phyloP scores from a whole-genome alignment of 306 rosid genomes.

The Notholithocarpus densiflorus region DNA sequence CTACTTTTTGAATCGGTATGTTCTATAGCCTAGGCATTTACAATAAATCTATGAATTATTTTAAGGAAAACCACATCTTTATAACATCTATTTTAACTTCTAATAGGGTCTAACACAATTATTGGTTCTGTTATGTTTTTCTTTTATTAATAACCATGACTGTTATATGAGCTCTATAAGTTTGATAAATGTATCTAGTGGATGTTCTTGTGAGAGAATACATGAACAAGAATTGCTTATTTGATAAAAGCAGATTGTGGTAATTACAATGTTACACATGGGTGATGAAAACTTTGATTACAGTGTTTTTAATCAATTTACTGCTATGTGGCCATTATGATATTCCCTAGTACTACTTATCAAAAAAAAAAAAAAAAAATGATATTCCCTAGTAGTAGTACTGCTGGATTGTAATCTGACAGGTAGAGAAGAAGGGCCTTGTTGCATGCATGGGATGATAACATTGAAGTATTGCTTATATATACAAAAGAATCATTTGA shows the following conservation, averaged over 20 bases:
- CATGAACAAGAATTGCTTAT: neutral
- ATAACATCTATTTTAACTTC: neutral
- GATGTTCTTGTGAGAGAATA: neutral
- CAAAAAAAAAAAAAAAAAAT: too few species aligned
- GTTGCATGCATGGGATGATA: neutral
- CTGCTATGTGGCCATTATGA: neutral
- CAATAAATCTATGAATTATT: conserved; percentile 1
- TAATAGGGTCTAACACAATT: neutral
- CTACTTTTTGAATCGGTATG: conserved; percentile 79
- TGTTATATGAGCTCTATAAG: neutral
- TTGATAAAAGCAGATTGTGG: neutral
- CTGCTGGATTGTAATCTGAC: neutral
- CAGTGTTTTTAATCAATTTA: neutral
- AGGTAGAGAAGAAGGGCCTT: neutral
- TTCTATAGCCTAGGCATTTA: conserved; percentile 5
- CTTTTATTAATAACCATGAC: neutral
- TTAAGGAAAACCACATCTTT: neutral
- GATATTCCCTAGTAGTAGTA: neutral
- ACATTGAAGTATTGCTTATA: too few species aligned
- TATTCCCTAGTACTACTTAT: neutral
- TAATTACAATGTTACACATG: neutral
- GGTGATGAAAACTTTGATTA: neutral
- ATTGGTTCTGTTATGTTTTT: neutral
- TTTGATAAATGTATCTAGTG: neutral
- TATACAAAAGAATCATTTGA: neutral